A percentile compares a stretch with the other conserved stretches of the same genome.
These are phyloP conservation scores for Plectranthus barbatus DNA, from an alignment of 257 asterid genomes.

Conservation along the genomic window DNA sequence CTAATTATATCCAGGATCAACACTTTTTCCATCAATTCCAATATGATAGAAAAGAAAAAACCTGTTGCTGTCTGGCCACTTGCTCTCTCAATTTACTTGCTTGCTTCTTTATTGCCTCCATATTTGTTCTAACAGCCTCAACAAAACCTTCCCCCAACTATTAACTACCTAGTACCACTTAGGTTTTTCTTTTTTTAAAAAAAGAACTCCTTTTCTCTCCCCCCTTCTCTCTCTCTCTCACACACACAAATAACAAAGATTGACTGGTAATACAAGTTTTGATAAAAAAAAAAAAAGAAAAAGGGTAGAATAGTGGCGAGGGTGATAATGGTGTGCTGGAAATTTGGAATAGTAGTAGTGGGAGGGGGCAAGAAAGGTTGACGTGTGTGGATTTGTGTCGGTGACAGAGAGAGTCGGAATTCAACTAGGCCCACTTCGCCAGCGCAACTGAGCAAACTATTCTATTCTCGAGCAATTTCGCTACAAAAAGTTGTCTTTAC, in stretches of 20 bases:
- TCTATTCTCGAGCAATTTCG: neutral
- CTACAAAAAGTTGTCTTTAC: constrained; percentile 18
- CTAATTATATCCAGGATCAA: constrained; percentile 4
- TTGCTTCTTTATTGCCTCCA: constrained; percentile 97
- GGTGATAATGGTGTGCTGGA: too few species aligned
- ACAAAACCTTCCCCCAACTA: constrained; percentile 13
- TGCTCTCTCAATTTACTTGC: constrained; percentile 88
- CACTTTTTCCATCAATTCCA: neutral
- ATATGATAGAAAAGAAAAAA: constrained; percentile 1
- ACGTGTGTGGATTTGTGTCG: constrained; percentile 17
- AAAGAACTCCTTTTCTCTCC: neutral
- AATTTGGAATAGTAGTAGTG: constrained; percentile 6
- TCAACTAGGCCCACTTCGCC: constrained; percentile 16
- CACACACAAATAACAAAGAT: neutral
- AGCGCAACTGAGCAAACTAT: neutral
- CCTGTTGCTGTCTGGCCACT: constrained; percentile 98
- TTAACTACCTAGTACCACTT: neutral
- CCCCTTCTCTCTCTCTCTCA: neutral
- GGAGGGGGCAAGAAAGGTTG: constrained; percentile 9
- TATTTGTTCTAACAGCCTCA: constrained; percentile 21
- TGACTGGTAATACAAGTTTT: neutral
- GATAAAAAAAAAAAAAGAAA: neutral
- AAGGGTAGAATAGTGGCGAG: constrained; percentile 6
- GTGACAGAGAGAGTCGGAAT: constrained; percentile 26
- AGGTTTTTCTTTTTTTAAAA: neutral